These are phyloP conservation scores for Plectosphaerella cucumerina DNA, from an alignment of 2,329 filamentous ascomycete genomes.

Conservation along the genomic window DNA sequence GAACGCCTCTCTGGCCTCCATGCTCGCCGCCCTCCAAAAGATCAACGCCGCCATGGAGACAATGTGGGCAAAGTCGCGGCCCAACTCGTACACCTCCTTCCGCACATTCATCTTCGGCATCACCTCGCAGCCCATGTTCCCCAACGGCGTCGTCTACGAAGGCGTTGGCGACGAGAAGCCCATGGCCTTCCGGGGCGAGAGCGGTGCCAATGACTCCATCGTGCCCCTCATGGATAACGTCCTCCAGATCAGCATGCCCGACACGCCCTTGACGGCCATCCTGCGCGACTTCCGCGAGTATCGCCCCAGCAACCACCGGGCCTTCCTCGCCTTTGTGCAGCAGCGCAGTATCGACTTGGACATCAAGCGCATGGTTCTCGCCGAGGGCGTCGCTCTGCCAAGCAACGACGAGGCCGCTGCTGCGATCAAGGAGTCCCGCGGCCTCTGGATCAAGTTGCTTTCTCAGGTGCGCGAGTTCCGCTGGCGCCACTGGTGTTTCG, in stretches of 20 bases:
- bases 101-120: constrained; percentile 97
- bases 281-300: constrained; percentile 86
- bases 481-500: constrained; percentile 84
- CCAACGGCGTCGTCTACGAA: constrained; percentile 84
- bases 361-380: constrained; percentile 56
- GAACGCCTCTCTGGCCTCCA: constrained; percentile 58
- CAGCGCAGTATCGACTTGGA: constrained; percentile 42
- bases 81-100: constrained; percentile 81
- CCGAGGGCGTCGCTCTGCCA: constrained; percentile 20
- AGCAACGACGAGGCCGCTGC: constrained; percentile 23
- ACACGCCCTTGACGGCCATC: constrained; percentile 84
- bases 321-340: constrained; percentile 73
- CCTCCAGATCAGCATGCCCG: constrained; percentile 80
- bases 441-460: constrained; percentile 61
- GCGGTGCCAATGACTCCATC: constrained; percentile 92
- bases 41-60: constrained; percentile 80
- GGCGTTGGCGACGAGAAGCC: constrained; percentile 68
- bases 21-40: constrained; percentile 60
- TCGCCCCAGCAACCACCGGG: constrained; percentile 81
- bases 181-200: constrained; percentile 83
- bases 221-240: constrained; percentile 87
- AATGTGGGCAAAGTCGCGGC: constrained; percentile 90
- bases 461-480: constrained; percentile 78
- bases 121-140: constrained; percentile 91
- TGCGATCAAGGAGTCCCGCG: constrained; percentile 49